Base-by-base conservation (phyloP, 2,329 filamentous ascomycete species). In the Emmonsiellopsis sp. region DNA sequence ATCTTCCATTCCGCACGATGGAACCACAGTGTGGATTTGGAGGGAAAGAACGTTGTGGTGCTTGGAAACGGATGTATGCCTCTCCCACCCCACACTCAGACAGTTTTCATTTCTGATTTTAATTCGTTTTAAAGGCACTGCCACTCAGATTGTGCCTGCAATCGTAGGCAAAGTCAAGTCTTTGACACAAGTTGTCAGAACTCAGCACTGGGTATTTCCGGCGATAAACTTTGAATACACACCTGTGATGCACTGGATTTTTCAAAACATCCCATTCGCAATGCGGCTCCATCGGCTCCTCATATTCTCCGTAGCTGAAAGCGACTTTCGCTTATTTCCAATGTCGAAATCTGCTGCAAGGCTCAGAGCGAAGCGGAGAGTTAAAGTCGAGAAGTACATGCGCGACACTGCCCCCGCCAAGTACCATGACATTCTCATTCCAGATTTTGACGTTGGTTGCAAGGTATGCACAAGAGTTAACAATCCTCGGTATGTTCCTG, bases 381-480 rank as follows among this genome's bases (percentile, higher is more conserved):
- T 61, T 9, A 68, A 61, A 63, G 73, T 73, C 58, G 59, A 80
- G 37, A 57, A 58, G 20, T 70, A 76, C 45, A 74, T 82, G 69
- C 74, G 71, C 50, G 61, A 65, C 7, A 71, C 64, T 0, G 77
- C 77, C 0, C 82, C 82, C 0, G 69, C 75, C 43, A 79, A 82
- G 63, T 85, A 84, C 54, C 78, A 80, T 57, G 76, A 81, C 35
- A 70, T 81, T 8, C 63, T 85, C 37, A 80, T 81, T 2, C 82
- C 82, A 1, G 75, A 84, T 43, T 85, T 82, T 51, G 75, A 78
- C 46, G 66, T 83, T 13, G 80, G 80, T 0, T 85, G 81, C 67
- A 85, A 84, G 53, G 59, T 60, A 31, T n/a, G 51, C 46, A 47
- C 15, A n/a, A 13, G 10, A n/a, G 30, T 11, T 44, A 30, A 52